Base-by-base conservation (phyloP, 2,329 filamentous ascomycete species). In the Aspergillus sp. region DNA sequence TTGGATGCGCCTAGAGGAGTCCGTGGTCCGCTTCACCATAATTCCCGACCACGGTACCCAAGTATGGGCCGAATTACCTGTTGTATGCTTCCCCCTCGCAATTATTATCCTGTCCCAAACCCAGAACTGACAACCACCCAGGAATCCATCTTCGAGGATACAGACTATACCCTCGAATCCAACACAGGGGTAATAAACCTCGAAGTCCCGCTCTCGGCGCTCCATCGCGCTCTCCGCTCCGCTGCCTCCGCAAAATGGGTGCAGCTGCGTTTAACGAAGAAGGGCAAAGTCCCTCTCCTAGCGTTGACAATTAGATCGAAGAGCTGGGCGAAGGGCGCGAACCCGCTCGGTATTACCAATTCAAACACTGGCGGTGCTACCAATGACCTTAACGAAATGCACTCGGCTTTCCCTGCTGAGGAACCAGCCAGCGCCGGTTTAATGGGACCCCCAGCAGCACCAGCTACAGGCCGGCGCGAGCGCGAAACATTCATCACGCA, bases 121-220 rank as follows among this genome's bases (percentile, higher is more conserved):
- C 44, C 49, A 34, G 53, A 53, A 54, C 17, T 58, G 50, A 51
- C 13, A 8, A 4, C 8, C 2, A 37, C 15, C 54, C 64, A 75
- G 82, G 90, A 96, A 70, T 87, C 91, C 66, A 91, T 99, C 68
- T 98, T 99, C 74, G 90, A 96, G 84, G 70, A 73, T 57, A 62
- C 64, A 9, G 92, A 71, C 64, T 96, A 96, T 78, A 85, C 86
- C 54, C 87, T 98, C 65, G 89, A 96, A 73, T 96, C 93, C 50
- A 90, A 90, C 51, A 89, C 92, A 48, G 96, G 96, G 76, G 90
- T 92, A 53, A 97, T 99, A 77, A 97, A 99, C 76, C 88, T 99
- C 62, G 95, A 99, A 77, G 85, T 99, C 1, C 92, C 95, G 24
- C 86, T 98, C n/a, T 84, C 86, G 13, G 88, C 90, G 2, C 86